Percentiles rank a stretch among this genome's conserved stretches.
Evolutionary conservation across 2,329 filamentous ascomycete species (phyloP).

Genomic region (Karstenula rhodostoma): DNA sequence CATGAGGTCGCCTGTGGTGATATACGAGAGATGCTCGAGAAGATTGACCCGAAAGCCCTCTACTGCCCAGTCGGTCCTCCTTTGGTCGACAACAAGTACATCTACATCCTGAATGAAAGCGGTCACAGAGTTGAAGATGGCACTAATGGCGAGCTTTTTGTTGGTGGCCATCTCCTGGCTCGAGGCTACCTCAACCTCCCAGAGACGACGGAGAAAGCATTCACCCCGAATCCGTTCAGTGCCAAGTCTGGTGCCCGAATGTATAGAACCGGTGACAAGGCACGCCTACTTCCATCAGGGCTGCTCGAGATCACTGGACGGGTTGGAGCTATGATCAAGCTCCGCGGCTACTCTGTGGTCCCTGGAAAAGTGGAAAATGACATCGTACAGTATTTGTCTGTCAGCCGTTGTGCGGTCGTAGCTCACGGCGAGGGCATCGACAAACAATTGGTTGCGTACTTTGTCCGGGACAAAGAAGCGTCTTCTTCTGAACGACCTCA

Average conservation of each 20-base stretch:
- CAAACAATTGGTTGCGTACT: conserved; percentile 77
- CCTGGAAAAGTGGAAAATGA: conserved; percentile 79
- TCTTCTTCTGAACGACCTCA: conserved; percentile 64
- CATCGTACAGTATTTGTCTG: conserved; percentile 73
- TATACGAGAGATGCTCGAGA: conserved; percentile 70
- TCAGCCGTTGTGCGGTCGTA: conserved; percentile 74
- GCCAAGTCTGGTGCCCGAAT: conserved; percentile 68
- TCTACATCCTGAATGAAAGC: conserved; percentile 76
- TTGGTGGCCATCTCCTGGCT: conserved; percentile 77
- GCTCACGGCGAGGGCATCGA: conserved; percentile 80
- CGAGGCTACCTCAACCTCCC: conserved; percentile 82
- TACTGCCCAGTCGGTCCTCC: conserved; percentile 80
- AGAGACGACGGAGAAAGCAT: conserved; percentile 77
- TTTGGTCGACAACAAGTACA: conserved; percentile 68
- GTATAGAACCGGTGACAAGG: conserved; percentile 78
- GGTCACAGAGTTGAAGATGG: conserved; percentile 69
- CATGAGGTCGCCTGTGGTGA: conserved; percentile 82
- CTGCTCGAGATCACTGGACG: conserved; percentile 78
- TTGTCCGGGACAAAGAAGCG: conserved; percentile 71
- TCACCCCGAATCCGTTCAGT: conserved; percentile 72
- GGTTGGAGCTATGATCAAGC: conserved; percentile 82
- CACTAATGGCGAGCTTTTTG: conserved; percentile 74
- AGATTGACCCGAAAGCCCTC: conserved; percentile 63
- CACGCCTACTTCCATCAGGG: conserved; percentile 71
- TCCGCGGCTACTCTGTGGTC: conserved; percentile 79